These are phyloP conservation scores for Prunus fruticosa DNA, from an alignment of 306 rosid species.

Conservation along the genomic window DNA sequence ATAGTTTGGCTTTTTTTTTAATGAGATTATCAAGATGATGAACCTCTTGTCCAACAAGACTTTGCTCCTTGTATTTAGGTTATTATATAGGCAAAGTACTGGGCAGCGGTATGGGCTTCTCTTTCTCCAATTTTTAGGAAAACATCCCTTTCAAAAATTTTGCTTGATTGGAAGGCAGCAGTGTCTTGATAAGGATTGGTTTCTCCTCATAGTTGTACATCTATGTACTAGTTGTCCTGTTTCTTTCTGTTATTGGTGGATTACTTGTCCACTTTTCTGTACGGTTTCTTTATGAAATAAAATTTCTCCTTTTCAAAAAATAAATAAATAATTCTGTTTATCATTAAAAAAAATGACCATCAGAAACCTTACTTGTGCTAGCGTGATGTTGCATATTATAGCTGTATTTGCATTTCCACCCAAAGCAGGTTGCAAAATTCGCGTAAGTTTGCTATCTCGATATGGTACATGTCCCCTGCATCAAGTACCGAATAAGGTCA, in stretches of 20 bases:
- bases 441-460: conserved; percentile 97
- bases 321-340: background rate
- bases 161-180: too few relatives aligned
- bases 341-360: background rate
- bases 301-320: too few relatives aligned
- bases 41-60: background rate
- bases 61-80: background rate
- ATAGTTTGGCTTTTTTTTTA: background rate
- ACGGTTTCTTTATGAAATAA: too few relatives aligned
- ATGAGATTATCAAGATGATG: background rate
- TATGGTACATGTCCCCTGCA: conserved; percentile 96
- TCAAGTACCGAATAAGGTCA: conserved; percentile 17
- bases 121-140: too few relatives aligned
- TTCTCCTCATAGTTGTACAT: too few relatives aligned
- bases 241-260: too few relatives aligned
- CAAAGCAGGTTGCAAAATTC: conserved; percentile 90
- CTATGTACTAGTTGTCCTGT: too few relatives aligned
- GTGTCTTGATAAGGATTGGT: too few relatives aligned
- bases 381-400: conserved; percentile 91
- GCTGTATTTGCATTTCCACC: conserved; percentile 98
- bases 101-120: too few relatives aligned
- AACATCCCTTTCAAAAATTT: too few relatives aligned
- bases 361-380: conserved; percentile 62
- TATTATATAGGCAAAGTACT: background rate
- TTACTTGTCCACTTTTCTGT: too few relatives aligned